phyloP scores from a whole-genome alignment of 2,329 filamentous ascomycete species.

The Grosmannia clavigera region DNA sequence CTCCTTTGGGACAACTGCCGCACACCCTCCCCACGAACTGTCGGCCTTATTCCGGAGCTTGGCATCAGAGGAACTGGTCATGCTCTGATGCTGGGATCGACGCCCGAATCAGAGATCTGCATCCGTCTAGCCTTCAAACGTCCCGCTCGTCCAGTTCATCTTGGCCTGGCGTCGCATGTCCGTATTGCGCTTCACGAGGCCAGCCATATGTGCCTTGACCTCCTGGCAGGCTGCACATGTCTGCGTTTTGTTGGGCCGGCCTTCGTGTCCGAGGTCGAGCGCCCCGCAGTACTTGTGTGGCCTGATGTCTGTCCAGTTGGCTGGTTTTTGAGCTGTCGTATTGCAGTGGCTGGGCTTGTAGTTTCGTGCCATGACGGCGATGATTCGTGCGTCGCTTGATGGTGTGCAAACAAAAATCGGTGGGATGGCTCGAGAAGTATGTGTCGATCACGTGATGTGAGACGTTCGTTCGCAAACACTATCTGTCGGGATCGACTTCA shows the following conservation, averaged over 20 bases:
- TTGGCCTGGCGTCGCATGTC: conserved; percentile 7
- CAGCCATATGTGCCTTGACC: conserved; percentile 6
- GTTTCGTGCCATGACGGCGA: conserved; percentile 6
- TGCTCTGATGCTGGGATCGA: no score
- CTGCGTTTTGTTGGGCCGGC: conserved; percentile 10
- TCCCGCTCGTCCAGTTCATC: conserved; percentile 3
- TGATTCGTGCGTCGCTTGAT: no score
- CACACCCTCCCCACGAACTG: no score
- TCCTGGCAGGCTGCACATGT: conserved; percentile 5
- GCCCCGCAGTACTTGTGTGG: conserved; percentile 10
- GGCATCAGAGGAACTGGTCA: no score
- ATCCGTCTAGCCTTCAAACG: not conserved
- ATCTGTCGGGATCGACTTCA: not conserved
- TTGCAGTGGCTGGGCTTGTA: conserved; percentile 5
- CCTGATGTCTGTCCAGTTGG: conserved; percentile 9
- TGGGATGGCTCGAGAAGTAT: no score
- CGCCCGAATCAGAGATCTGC: no score
- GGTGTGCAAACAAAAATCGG: not conserved
- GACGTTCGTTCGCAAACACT: no score
- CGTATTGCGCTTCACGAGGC: not conserved
- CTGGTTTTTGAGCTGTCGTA: conserved; percentile 3
- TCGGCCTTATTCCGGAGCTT: not conserved
- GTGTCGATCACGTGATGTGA: not conserved
- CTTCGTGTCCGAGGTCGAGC: conserved; percentile 7
- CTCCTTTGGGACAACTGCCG: no score